Base-by-base conservation (phyloP, 495 filamentous ascomycete species). In the Xylaria sp. region DNA sequence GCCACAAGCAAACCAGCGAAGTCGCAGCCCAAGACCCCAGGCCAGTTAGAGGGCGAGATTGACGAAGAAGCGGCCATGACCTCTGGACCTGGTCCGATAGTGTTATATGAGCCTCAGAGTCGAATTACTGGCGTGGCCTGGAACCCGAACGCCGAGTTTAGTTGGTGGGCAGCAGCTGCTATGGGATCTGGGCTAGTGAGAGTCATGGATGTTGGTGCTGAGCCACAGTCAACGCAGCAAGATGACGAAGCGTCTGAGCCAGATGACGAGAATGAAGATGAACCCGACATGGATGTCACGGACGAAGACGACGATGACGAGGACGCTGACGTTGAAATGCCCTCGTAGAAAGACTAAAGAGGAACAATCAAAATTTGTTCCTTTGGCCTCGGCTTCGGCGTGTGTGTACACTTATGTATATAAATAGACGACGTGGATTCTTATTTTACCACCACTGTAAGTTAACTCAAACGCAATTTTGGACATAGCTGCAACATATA, bases 141-240 rank as follows among this genome's bases (percentile, higher is more conserved):
- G 84, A 85, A 85, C 58, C 85, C 85, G 14, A 86, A 85, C 62
- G 65, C 71, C 46, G 79, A 80, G 67, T 83, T 82, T 61, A 83
- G 84, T 67, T 84, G 82, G 78, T 88, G 85, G 86, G 85, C 84
- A 26, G 85, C 86, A 31, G 85, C 81, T 52, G 82, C 85, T 24
- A 85, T 85, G 83, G 84, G 75, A 3, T 85, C 84, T 15, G 84
- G 84, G 1, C 52, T 86, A 59, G 74, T 86, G 31, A 80, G 80
- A 61, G 74, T 85, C 7, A 83, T 85, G 79, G 84, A 86, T 52
- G 71, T 85, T 17, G 84, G 84, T 6, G 75, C 84, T 31, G 72
- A 69, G 50, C 66, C 69, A 50, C 55, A 65, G 11, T 0, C 41
- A 14, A 68, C 50, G 41, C 48, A 72, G 58, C 52, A 69, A 40